Conservation (phyloP, 2,329 filamentous ascomycete species). For the Myriosclerotinia scirpicola region DNA sequence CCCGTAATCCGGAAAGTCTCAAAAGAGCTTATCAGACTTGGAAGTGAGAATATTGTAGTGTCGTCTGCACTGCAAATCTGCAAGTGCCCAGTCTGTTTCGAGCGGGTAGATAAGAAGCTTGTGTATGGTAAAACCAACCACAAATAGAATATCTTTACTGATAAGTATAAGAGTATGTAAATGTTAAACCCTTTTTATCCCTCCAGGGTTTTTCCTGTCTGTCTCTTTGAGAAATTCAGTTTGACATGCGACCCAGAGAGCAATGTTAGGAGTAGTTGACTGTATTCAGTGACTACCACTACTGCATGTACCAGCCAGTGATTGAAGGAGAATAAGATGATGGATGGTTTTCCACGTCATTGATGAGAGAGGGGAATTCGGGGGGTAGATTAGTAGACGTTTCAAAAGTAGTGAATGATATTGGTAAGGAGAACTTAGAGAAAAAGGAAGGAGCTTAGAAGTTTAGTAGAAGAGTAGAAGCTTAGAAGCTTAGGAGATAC, state of each 20-base stretch:
- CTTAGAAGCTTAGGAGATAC: background rate
- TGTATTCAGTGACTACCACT: constrained; percentile 32
- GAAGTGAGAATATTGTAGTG: constrained; percentile 22
- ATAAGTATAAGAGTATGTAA: constrained; percentile 17
- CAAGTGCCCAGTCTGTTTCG: constrained; percentile 19
- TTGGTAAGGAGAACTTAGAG: constrained; percentile 6
- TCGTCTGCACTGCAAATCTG: constrained; percentile 23
- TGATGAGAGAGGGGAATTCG: constrained; percentile 31
- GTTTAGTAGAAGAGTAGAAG: too few relatives aligned
- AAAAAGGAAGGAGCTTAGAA: background rate
- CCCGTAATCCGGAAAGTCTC: constrained; percentile 6
- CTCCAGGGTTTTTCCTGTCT: background rate
- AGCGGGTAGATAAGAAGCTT: constrained; percentile 25
- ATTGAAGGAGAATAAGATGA: constrained; percentile 39
- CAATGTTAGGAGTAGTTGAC: constrained; percentile 1
- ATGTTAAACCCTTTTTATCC: background rate
- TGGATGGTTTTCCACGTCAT: constrained; percentile 37
- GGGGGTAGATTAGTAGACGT: background rate
- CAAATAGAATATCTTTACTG: constrained; percentile 14
- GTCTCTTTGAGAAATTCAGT: background rate
- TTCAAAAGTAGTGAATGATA: background rate
- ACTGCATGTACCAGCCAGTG: constrained; percentile 35
- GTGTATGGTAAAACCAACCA: constrained; percentile 13
- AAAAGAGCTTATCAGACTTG: constrained; percentile 22
- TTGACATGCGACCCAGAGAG: background rate